phyloP scores from a whole-genome alignment of 371 early-diverging fungal species.

The Caulochytrium protostelioides region DNA sequence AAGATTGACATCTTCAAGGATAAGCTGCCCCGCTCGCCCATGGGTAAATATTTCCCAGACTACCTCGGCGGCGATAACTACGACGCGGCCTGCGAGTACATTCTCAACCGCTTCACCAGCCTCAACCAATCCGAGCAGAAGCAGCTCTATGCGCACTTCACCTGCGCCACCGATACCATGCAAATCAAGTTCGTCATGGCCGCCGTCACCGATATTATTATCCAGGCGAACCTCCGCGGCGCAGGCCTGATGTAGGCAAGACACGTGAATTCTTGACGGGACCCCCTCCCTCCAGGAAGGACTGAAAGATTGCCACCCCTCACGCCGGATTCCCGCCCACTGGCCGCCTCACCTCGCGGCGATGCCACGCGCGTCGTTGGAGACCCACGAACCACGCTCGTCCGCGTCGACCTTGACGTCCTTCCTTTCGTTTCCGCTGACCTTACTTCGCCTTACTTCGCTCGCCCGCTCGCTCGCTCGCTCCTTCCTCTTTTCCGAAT shows the following conservation, averaged over 20 bases:
- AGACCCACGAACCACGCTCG: too few relatives aligned
- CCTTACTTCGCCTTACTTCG: too few relatives aligned
- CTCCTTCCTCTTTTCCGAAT: too few relatives aligned
- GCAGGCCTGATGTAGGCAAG: slow-evolving; percentile 67
- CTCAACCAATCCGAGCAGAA: slow-evolving; percentile 60
- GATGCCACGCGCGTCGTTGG: too few relatives aligned
- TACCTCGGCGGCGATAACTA: slow-evolving; percentile 48
- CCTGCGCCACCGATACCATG: slow-evolving; percentile 91
- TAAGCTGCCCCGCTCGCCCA: slow-evolving; percentile 57
- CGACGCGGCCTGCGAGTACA: slow-evolving; percentile 60
- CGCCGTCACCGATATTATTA: slow-evolving; percentile 86
- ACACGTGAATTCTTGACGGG: too few relatives aligned
- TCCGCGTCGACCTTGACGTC: too few relatives aligned
- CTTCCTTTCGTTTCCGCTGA: too few relatives aligned
- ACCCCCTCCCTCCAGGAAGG: too few relatives aligned
- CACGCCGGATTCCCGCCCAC: too few relatives aligned
- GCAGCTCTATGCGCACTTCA: slow-evolving; percentile 79
- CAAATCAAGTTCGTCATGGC: slow-evolving; percentile 73
- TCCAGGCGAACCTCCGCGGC: slow-evolving; percentile 64
- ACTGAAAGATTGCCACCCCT: too few relatives aligned
- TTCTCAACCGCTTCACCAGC: slow-evolving; percentile 57
- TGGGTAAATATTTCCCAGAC: slow-evolving; percentile 65
- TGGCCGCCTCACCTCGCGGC: too few relatives aligned
- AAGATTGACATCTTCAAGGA: slow-evolving; percentile 84
- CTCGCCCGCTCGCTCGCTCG: too few relatives aligned